These are phyloP conservation scores for Ascodesmis nigricans DNA, from an alignment of 495 filamentous ascomycete genomes.

Conservation along the genomic window DNA sequence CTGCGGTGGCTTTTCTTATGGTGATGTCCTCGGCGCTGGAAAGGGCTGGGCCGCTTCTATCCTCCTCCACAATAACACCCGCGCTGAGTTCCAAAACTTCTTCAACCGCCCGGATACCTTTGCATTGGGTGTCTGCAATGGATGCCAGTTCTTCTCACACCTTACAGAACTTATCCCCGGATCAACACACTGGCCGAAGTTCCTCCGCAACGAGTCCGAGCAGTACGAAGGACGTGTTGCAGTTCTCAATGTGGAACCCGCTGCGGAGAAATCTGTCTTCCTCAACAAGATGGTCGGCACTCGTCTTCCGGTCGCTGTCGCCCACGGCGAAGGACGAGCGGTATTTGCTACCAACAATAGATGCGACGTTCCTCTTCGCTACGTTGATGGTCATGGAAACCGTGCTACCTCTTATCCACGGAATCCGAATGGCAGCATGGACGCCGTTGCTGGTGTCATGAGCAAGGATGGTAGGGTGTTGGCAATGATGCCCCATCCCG, in stretches of 20 bases:
- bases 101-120: conserved; percentile 82
- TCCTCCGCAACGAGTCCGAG: conserved; percentile 63
- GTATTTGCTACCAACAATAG: conserved; percentile 33
- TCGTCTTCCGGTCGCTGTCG: conserved; percentile 64
- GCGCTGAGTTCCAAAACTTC: conserved; percentile 59
- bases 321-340: conserved; percentile 83
- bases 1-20: conserved; percentile 93
- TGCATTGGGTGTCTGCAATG: conserved; percentile 87
- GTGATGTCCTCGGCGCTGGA: conserved; percentile 85
- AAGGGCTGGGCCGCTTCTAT: conserved; percentile 95
- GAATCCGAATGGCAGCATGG: conserved; percentile 83
- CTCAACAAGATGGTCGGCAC: conserved; percentile 76
- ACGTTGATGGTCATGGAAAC: conserved; percentile 55
- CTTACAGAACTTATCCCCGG: conserved; percentile 74
- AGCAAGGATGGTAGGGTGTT: conserved; percentile 66
- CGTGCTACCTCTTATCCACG: conserved; percentile 68
- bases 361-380: conserved; percentile 41
- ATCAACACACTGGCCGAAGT: conserved; percentile 63
- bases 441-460: conserved; percentile 64
- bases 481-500: conserved; percentile 92
- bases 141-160: conserved; percentile 80
- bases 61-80: conserved; percentile 54
- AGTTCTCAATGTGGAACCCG: conserved; percentile 54
- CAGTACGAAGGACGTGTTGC: conserved; percentile 89
- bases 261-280: conserved; percentile 51